These are phyloP conservation scores for Penicillium sumatraense DNA, from an alignment of 2,329 filamentous ascomycete genomes.

Conservation along the genomic window DNA sequence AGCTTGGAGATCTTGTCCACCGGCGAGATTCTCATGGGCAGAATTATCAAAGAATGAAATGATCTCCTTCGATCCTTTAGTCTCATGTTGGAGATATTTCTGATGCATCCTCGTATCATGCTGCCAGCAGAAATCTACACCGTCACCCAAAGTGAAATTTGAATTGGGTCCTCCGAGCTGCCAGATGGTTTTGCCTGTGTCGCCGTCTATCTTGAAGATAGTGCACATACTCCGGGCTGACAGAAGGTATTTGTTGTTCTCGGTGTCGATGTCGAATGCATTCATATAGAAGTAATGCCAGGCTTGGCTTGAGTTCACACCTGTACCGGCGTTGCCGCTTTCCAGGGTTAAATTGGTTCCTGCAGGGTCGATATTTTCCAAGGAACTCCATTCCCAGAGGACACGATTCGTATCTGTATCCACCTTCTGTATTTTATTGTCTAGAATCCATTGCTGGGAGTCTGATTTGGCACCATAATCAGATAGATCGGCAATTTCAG, in stretches of 20 bases:
- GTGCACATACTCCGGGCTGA: slow-evolving; percentile 20
- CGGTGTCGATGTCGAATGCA: slow-evolving; percentile 15
- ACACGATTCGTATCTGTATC: slow-evolving; percentile 11
- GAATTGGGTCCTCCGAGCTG: slow-evolving; percentile 14
- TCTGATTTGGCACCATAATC: slow-evolving; percentile 9
- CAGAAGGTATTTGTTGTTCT: slow-evolving; percentile 12
- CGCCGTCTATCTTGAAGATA: slow-evolving; percentile 17
- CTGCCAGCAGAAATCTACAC: slow-evolving; percentile 15
- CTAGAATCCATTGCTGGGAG: slow-evolving; percentile 10
- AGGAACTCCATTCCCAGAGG: slow-evolving; percentile 16
- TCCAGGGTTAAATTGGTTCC: slow-evolving; percentile 10
- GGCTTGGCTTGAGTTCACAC: slow-evolving; percentile 15
- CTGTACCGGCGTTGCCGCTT: slow-evolving; percentile 16
- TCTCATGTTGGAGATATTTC: slow-evolving; percentile 13
- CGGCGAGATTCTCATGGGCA: slow-evolving; percentile 14
- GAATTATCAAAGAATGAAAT: slow-evolving; percentile 19
- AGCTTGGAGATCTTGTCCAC: slow-evolving; percentile 10
- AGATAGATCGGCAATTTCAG: slow-evolving; percentile 12
- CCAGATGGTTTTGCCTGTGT: slow-evolving; percentile 15
- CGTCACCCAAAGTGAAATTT: slow-evolving; percentile 9
- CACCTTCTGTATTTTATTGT: slow-evolving; percentile 18
- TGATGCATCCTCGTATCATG: slow-evolving; percentile 15
- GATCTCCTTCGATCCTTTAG: slow-evolving; percentile 15
- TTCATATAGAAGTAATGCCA: slow-evolving; percentile 23
- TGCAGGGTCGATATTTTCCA: slow-evolving; percentile 14